Conservation (phyloP, 305 asterid species). For the Euphrasia arctica region DNA sequence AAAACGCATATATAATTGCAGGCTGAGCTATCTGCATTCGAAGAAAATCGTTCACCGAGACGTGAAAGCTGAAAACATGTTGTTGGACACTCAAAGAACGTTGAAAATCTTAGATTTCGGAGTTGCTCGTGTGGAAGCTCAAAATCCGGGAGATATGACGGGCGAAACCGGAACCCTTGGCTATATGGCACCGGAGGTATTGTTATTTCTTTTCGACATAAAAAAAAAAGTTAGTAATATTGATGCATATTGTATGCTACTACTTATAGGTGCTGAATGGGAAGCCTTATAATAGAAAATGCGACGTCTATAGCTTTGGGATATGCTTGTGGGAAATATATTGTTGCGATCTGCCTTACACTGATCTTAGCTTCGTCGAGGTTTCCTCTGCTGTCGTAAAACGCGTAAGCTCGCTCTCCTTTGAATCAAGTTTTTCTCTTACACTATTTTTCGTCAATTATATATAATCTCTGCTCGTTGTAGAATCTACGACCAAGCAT, state of each 20-base stretch:
- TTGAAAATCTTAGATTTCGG: conserved; percentile 85
- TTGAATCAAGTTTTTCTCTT: neutral
- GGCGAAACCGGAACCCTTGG: conserved; percentile 79
- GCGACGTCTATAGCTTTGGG: conserved; percentile 51
- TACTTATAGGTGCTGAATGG: conserved; percentile 36
- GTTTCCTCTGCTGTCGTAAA: conserved; percentile 41
- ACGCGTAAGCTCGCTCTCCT: conserved; percentile 26
- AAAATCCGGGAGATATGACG: conserved; percentile 78
- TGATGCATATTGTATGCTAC: neutral
- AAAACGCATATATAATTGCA: conserved; percentile 25
- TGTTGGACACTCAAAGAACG: conserved; percentile 44
- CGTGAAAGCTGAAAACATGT: conserved; percentile 84
- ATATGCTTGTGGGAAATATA: conserved; percentile 53
- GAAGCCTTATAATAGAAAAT: conserved; percentile 44
- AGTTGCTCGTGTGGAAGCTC: conserved; percentile 81
- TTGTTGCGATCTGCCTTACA: conserved; percentile 48
- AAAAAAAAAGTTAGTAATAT: neutral
- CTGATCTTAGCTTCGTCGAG: conserved; percentile 39
- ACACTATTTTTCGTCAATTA: neutral
- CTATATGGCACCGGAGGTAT: conserved; percentile 93
- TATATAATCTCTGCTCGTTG: neutral
- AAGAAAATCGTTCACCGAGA: conserved; percentile 83
- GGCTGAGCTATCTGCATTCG: conserved; percentile 78
- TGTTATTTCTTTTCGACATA: neutral
- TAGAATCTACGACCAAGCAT: conserved; percentile 41